Conservation (phyloP, 805 yeast species). For the Wickerhamomyces alni region DNA sequence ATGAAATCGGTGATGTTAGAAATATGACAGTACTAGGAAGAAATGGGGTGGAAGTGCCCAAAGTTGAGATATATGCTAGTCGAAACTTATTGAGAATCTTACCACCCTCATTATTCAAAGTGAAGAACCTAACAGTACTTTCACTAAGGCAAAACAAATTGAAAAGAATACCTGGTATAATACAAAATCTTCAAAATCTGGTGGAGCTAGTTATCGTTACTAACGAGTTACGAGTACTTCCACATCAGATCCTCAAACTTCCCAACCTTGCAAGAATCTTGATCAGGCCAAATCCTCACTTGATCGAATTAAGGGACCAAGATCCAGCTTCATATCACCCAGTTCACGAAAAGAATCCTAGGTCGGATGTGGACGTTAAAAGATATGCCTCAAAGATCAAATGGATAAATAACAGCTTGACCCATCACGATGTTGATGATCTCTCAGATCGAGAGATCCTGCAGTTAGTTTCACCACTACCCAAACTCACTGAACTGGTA, state of each 20-base stretch:
- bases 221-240: constrained; percentile 45
- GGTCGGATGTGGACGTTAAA: constrained; percentile 12
- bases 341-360: constrained; percentile 18
- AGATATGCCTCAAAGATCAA: constrained; percentile 21
- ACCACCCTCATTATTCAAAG: constrained; percentile 45
- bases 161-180: constrained; percentile 41
- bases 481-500: constrained; percentile 43
- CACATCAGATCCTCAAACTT: constrained; percentile 46
- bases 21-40: constrained; percentile 42
- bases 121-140: constrained; percentile 43
- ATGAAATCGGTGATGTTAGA: constrained; percentile 51
- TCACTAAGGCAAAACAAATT: constrained; percentile 46
- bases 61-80: constrained; percentile 43
- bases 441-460: constrained; percentile 16
- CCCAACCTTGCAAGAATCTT: constrained; percentile 37
- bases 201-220: constrained; percentile 47
- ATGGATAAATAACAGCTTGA: constrained; percentile 14
- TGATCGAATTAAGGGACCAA: constrained; percentile 18
- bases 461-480: constrained; percentile 25
- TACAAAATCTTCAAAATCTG: constrained; percentile 34
- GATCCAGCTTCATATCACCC: constrained; percentile 12
- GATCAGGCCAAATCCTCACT: constrained; percentile 49
- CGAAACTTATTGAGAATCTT: constrained; percentile 42
- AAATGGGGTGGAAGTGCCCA: constrained; percentile 28
- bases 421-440: not conserved